These are phyloP conservation scores for Dryas alaskensis DNA, from an alignment of 306 rosid species.

Conservation along the genomic window DNA sequence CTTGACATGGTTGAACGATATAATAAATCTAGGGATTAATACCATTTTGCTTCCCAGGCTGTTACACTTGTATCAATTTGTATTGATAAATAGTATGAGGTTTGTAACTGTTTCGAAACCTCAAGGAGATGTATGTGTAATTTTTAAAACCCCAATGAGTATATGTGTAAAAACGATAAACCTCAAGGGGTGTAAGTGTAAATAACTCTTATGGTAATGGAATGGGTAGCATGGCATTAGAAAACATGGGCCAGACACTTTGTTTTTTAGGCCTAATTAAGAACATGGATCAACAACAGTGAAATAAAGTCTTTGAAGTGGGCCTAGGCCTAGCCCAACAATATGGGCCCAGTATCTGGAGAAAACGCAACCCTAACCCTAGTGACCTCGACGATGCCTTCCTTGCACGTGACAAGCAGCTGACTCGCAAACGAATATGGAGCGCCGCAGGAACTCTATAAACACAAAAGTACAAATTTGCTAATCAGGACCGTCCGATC, in stretches of 20 bases:
- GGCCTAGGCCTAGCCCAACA: neutral
- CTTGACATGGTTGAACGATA: too few relatives aligned
- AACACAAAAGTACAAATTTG: conserved; percentile 29
- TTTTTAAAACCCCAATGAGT: too few relatives aligned
- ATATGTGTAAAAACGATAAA: too few relatives aligned
- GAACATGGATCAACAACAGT: neutral
- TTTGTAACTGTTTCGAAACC: too few relatives aligned
- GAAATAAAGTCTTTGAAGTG: neutral
- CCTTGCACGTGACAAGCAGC: conserved; percentile 53
- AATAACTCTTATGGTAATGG: too few relatives aligned
- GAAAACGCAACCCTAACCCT: conserved; percentile 34
- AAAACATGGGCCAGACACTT: neutral
- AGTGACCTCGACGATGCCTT: neutral
- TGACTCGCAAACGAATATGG: conserved; percentile 25
- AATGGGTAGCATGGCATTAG: too few relatives aligned
- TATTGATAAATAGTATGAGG: too few relatives aligned
- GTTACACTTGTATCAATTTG: too few relatives aligned
- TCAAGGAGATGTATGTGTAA: too few relatives aligned
- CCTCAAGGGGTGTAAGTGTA: too few relatives aligned
- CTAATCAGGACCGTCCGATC: conserved; percentile 50
- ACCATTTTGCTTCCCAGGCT: too few relatives aligned
- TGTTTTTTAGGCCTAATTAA: neutral
- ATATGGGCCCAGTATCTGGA: neutral
- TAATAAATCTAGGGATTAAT: too few relatives aligned
- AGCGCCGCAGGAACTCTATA: conserved; percentile 61